phyloP scores from a whole-genome alignment of 345 rosid species.

The Lumnitzera racemosa region DNA sequence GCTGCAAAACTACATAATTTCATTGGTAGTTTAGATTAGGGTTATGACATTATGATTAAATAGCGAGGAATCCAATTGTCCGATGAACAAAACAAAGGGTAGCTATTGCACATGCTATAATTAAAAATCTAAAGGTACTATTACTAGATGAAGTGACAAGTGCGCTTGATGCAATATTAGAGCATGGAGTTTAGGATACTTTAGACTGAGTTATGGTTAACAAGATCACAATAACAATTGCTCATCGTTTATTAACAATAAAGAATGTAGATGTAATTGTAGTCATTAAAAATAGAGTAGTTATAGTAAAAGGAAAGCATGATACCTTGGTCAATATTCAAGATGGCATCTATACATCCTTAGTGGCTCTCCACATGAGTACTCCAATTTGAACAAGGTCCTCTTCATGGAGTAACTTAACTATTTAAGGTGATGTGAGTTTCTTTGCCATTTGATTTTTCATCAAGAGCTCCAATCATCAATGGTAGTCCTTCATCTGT shows the following conservation, averaged over 20 bases:
- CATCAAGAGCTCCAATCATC: too few species aligned
- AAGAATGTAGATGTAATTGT: conserved; percentile 55
- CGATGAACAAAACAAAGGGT: too few species aligned
- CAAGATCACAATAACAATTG: conserved; percentile 40
- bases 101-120: conserved; percentile 41
- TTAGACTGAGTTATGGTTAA: conserved; percentile 37
- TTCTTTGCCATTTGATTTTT: too few species aligned
- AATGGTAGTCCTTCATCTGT: too few species aligned
- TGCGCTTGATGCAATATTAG: conserved; percentile 54
- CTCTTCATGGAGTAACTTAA: too few species aligned
- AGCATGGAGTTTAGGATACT: conserved; percentile 52
- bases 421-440: too few species aligned
- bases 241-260: conserved; percentile 48
- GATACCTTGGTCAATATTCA: conserved; percentile 30
- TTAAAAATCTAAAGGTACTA: conserved; percentile 40
- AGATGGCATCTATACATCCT: conserved; percentile 42
- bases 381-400: too few species aligned
- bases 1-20: too few species aligned
- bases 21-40: too few species aligned
- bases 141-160: conserved; percentile 61
- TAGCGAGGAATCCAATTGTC: too few species aligned
- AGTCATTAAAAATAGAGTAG: conserved; percentile 45
- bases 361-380: too few species aligned
- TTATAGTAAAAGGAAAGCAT: conserved; percentile 58
- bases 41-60: too few species aligned